Evolutionary conservation across 2,329 filamentous ascomycete species (phyloP).

Genomic region (Cladosporium halotolerans): DNA sequence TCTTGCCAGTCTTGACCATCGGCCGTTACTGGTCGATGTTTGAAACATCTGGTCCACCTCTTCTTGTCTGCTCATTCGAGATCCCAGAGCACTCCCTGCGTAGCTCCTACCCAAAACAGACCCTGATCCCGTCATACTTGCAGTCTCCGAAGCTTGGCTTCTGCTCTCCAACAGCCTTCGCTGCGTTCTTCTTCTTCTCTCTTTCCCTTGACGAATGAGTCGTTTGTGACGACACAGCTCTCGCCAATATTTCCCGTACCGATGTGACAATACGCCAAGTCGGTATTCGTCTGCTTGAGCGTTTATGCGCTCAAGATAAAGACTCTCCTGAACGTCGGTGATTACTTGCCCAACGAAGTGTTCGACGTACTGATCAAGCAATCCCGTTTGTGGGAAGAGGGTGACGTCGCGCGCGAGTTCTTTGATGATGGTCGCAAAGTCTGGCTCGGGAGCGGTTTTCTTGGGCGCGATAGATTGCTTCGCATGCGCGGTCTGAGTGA

Average conservation of each 20-base stretch:
- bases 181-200: constrained; percentile 29
- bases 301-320: constrained; percentile 26
- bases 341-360: constrained; percentile 32
- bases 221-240: constrained; percentile 30
- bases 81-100: neutral
- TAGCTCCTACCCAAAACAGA: neutral
- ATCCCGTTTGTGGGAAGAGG: constrained; percentile 33
- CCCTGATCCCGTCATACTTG: constrained; percentile 14
- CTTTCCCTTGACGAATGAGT: constrained; percentile 31
- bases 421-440: constrained; percentile 25
- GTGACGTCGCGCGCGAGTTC: constrained; percentile 34
- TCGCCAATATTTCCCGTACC: constrained; percentile 35
- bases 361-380: constrained; percentile 41
- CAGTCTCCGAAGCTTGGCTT: constrained; percentile 17
- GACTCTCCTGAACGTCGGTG: constrained; percentile 27
- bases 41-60: constrained; percentile 21
- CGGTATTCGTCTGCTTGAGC: constrained; percentile 29
- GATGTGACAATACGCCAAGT: constrained; percentile 26
- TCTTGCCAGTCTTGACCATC: constrained; percentile 7
- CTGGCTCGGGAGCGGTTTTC: constrained; percentile 9
- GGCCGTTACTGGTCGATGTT: constrained; percentile 10
- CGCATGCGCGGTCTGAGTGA: neutral
- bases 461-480: neutral
- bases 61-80: constrained; percentile 9
- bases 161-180: constrained; percentile 20